These are phyloP conservation scores for Tuber indicum DNA, from an alignment of 495 filamentous ascomycete genomes.

Conservation along the genomic window DNA sequence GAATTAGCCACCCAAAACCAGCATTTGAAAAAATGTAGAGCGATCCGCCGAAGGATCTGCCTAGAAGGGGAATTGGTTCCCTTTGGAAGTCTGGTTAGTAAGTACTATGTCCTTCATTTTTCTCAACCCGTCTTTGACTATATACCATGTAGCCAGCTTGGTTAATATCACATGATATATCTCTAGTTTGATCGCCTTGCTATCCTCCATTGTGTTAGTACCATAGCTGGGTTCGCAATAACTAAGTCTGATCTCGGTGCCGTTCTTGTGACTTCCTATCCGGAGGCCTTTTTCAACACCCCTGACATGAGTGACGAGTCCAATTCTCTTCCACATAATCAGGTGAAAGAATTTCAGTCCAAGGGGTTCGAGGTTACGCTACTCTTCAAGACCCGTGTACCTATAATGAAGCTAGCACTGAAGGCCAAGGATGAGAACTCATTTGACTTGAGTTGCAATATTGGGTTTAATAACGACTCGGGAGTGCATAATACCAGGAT, in stretches of 20 bases:
- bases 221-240: constrained; percentile 41
- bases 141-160: constrained; percentile 4
- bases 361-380: constrained; percentile 61
- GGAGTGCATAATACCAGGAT: constrained; percentile 73
- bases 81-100: constrained; percentile 42
- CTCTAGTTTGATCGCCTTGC: constrained; percentile 31
- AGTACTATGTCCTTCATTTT: constrained; percentile 16
- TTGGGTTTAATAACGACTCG: constrained; percentile 74
- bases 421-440: constrained; percentile 42
- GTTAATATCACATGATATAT: background rate
- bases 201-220: constrained; percentile 23
- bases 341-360: constrained; percentile 64
- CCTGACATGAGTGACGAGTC: constrained; percentile 6
- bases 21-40: constrained; percentile 31
- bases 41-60: constrained; percentile 30
- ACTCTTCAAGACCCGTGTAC: constrained; percentile 65
- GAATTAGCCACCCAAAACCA: constrained; percentile 18
- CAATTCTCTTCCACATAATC: constrained; percentile 51
- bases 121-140: background rate
- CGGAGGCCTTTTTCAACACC: constrained; percentile 3
- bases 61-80: constrained; percentile 32
- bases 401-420: constrained; percentile 76
- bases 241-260: constrained; percentile 43
- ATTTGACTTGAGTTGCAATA: constrained; percentile 53
- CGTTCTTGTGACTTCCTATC: constrained; percentile 23